phyloP scores from a whole-genome alignment of 306 rosid species.

The Rubus idaeus region DNA sequence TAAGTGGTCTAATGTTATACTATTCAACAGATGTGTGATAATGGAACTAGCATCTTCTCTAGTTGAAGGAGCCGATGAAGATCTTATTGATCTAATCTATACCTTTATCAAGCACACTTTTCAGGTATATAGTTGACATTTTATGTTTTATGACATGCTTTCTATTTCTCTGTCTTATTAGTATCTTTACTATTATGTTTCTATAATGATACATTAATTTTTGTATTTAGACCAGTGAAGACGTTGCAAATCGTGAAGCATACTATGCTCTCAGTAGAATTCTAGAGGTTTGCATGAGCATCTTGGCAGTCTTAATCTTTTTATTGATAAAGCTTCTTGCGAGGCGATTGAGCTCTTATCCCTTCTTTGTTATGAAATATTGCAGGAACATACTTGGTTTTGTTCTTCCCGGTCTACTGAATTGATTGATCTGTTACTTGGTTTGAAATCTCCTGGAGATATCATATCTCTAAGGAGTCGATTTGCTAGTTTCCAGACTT shows the following conservation, averaged over 20 bases:
- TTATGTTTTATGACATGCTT: constrained; percentile 12
- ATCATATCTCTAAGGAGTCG: constrained; percentile 59
- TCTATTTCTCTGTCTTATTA: background rate
- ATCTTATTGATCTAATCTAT: constrained; percentile 69
- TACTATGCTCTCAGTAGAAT: constrained; percentile 71
- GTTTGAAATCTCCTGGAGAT: constrained; percentile 56
- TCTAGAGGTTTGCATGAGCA: constrained; percentile 55
- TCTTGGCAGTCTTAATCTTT: background rate
- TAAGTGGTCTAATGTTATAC: background rate
- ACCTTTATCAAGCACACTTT: constrained; percentile 47
- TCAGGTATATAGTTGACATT: constrained; percentile 52
- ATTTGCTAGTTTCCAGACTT: constrained; percentile 58
- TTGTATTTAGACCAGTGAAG: constrained; percentile 52
- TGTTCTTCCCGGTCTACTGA: constrained; percentile 54
- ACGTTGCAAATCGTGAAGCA: constrained; percentile 51
- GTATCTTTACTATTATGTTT: constrained; percentile 19
- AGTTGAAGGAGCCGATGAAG: constrained; percentile 69
- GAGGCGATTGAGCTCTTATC: constrained; percentile 11
- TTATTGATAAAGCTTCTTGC: background rate
- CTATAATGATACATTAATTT: constrained; percentile 20
- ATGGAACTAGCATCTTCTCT: constrained; percentile 78
- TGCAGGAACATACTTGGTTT: constrained; percentile 72
- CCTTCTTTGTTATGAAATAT: constrained; percentile 28
- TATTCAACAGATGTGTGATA: constrained; percentile 51
- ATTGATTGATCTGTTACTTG: constrained; percentile 60